phyloP scores from a whole-genome alignment of 352 stramenopile species.

The Phytophthora agathidicida region DNA sequence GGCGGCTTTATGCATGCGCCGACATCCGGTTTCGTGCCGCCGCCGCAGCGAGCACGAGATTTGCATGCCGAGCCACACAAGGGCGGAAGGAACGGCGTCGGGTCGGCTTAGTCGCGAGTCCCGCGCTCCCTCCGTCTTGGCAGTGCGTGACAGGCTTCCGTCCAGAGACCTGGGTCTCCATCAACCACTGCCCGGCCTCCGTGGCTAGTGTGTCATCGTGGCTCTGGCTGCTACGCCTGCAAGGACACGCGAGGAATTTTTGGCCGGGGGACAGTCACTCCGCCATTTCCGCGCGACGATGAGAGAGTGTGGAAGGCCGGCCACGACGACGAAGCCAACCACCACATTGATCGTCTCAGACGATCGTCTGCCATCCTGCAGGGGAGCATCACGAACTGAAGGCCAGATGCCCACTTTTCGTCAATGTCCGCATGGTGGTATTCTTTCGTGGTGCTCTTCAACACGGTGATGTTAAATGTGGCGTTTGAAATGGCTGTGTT shows the following conservation, averaged over 20 bases:
- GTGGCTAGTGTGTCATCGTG: constrained; percentile 4
- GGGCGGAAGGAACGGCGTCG: neutral
- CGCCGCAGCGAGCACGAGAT: constrained; percentile 18
- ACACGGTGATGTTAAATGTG: constrained; percentile 9
- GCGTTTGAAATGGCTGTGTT: constrained; percentile 14
- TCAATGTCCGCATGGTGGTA: neutral
- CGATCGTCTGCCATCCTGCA: too few species aligned
- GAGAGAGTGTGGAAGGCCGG: too few species aligned
- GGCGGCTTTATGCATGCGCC: constrained; percentile 24
- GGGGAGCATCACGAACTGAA: too few species aligned
- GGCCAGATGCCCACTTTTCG: too few species aligned
- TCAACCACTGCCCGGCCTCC: constrained; percentile 2
- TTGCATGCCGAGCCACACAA: constrained; percentile 15
- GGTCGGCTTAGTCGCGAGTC: constrained; percentile 8
- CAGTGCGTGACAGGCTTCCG: constrained; percentile 12
- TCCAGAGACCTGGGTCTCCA: constrained; percentile 28
- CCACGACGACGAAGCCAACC: too few species aligned
- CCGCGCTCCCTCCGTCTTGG: constrained; percentile 12
- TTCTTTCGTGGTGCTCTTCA: constrained; percentile 12
- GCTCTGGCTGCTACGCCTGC: neutral
- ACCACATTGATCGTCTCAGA: too few species aligned
- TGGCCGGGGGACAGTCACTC: too few species aligned
- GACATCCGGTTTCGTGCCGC: constrained; percentile 28
- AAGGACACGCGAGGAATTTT: neutral
- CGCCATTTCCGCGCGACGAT: too few species aligned